Percentiles rank a stretch among this genome's conserved stretches.
Conservation (phyloP, 1,284 basidiomycete species). For the Naganishia liquefaciens region DNA sequence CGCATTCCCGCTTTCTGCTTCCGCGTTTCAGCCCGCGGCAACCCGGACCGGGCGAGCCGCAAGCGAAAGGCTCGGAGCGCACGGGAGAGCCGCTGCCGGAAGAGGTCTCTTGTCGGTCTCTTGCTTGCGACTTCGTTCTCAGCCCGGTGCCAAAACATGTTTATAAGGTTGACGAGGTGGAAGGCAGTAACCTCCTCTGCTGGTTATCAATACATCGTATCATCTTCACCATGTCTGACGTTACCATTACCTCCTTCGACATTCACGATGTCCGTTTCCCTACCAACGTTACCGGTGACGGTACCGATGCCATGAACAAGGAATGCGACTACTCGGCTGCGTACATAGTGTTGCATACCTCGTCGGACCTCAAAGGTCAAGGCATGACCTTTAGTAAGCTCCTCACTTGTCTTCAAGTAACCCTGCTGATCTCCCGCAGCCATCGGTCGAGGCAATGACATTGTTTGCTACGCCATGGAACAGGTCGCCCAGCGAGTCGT, state of each 20-base stretch:
- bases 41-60: neutral
- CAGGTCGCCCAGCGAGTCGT: slow-evolving; percentile 76
- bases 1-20: neutral
- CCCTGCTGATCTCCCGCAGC: slow-evolving; percentile 47
- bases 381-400: slow-evolving; percentile 83
- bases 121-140: no score
- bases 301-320: slow-evolving; percentile 89
- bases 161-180: slow-evolving; percentile 4
- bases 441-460: slow-evolving; percentile 93
- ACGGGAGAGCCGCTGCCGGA: slow-evolving; percentile 8
- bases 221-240: slow-evolving; percentile 33
- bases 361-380: slow-evolving; percentile 68
- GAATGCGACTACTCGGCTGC: slow-evolving; percentile 94
- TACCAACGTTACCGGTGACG: slow-evolving; percentile 75
- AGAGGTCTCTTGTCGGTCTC: neutral
- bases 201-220: neutral
- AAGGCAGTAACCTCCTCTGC: neutral
- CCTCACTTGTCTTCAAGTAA: neutral
- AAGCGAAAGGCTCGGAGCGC: slow-evolving; percentile 13
- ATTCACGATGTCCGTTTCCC: slow-evolving; percentile 72
- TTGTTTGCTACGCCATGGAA: slow-evolving; percentile 78
- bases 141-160: neutral
- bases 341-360: slow-evolving; percentile 76
- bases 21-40: neutral
- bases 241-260: slow-evolving; percentile 48